These are phyloP conservation scores for Cornus controversa DNA, from an alignment of 148 eudicot species.

Conservation along the genomic window DNA sequence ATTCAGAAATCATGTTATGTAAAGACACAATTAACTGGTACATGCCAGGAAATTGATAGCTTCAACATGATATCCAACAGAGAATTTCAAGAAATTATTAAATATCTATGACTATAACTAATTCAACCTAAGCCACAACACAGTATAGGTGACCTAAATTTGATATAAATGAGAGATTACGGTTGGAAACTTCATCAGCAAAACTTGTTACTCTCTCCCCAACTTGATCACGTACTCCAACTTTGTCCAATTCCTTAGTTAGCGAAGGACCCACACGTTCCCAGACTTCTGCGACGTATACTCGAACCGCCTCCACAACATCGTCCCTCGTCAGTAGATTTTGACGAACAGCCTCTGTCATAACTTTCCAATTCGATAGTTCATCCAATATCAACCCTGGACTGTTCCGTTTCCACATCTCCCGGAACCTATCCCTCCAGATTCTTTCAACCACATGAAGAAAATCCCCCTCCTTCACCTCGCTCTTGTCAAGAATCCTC, in stretches of 20 bases:
- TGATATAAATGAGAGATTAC: not conserved
- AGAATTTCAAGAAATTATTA: no score
- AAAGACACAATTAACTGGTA: no score
- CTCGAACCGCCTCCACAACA: constrained; percentile 44
- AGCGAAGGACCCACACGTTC: constrained; percentile 51
- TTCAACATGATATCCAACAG: not conserved
- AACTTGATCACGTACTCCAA: not conserved
- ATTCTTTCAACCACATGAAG: constrained; percentile 48
- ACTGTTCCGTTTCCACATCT: constrained; percentile 25
- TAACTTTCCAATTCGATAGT: constrained; percentile 42
- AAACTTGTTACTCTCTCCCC: not conserved
- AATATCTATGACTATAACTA: no score
- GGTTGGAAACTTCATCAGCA: not conserved
- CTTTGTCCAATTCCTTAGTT: constrained; percentile 24
- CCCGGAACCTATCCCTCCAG: constrained; percentile 52
- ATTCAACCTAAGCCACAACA: no score
- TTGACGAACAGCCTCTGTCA: constrained; percentile 47
- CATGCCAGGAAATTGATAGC: not conserved
- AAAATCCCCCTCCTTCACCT: constrained; percentile 29
- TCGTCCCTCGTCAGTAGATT: constrained; percentile 36
- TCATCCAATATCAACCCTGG: constrained; percentile 46
- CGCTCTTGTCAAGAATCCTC: constrained; percentile 31
- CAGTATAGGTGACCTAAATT: no score
- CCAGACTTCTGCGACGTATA: constrained; percentile 53
- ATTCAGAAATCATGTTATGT: not conserved